Evolutionary conservation across 2,329 filamentous ascomycete genomes (phyloP).

Genomic region (Fusarium goolgardi): DNA sequence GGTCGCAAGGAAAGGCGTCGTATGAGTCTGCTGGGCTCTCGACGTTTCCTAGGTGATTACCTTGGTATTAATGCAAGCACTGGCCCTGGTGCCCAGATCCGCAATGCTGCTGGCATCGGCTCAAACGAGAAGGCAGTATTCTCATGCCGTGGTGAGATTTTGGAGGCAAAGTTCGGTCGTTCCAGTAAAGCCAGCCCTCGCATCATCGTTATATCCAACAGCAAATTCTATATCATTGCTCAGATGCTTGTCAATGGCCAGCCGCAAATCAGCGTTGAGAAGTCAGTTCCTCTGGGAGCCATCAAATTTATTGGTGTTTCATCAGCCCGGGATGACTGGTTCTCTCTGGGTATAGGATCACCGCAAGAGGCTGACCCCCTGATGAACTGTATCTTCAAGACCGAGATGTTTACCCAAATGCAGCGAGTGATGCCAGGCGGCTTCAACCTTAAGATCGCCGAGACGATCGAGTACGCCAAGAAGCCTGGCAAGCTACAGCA

Average conservation of each 20-base stretch:
- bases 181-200: conserved; percentile 94
- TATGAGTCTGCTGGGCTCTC: conserved; percentile 90
- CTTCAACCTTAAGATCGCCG: conserved; percentile 83
- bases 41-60: conserved; percentile 95
- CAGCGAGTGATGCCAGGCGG: conserved; percentile 81
- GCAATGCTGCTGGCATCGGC: conserved; percentile 76
- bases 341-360: conserved; percentile 89
- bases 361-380: conserved; percentile 94
- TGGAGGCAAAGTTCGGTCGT: conserved; percentile 95
- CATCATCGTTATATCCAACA: conserved; percentile 84
- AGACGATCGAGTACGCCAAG: conserved; percentile 94
- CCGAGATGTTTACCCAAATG: conserved; percentile 95
- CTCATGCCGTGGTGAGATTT: conserved; percentile 88
- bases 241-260: conserved; percentile 86
- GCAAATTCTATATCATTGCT: conserved; percentile 88
- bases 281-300: conserved; percentile 82
- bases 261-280: conserved; percentile 82
- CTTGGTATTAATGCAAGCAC: conserved; percentile 84
- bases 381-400: conserved; percentile 93
- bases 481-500: conserved; percentile 92
- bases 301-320: conserved; percentile 90
- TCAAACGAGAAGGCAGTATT: conserved; percentile 83
- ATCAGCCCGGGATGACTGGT: conserved; percentile 93
- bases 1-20: conserved; percentile 90
- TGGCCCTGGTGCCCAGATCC: conserved; percentile 84